These are phyloP conservation scores for Nematodospora valgi DNA, from an alignment of 805 yeast genomes.

Conservation along the genomic window DNA sequence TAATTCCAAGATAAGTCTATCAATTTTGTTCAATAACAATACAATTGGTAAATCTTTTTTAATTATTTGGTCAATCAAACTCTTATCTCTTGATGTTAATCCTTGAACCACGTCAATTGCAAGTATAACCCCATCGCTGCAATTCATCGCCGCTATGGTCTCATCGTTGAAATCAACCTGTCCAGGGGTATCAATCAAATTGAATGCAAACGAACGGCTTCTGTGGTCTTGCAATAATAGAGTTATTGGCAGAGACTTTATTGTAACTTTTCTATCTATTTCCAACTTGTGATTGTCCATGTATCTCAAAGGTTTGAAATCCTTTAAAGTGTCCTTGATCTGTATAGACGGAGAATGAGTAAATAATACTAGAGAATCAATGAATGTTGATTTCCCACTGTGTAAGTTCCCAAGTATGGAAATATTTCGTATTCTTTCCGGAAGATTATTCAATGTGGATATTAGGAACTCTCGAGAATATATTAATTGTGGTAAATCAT, in stretches of 20 bases:
- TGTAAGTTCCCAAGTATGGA: conserved; percentile 78
- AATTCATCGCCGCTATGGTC: conserved; percentile 49
- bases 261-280: conserved; percentile 63
- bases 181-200: conserved; percentile 87
- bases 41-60: conserved; percentile 48
- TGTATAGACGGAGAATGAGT: no score
- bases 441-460: conserved; percentile 41
- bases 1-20: conserved; percentile 77
- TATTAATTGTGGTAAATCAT: conserved; percentile 52
- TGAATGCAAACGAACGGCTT: conserved; percentile 53
- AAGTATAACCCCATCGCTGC: conserved; percentile 63
- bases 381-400: conserved; percentile 80
- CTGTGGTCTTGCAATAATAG: conserved; percentile 52
- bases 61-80: conserved; percentile 51
- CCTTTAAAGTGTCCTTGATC: conserved; percentile 25
- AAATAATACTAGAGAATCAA: conserved; percentile 64
- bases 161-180: conserved; percentile 85
- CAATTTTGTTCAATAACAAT: conserved; percentile 76
- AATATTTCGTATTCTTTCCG: conserved; percentile 68
- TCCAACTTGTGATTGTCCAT: conserved; percentile 74
- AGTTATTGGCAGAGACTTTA: conserved; percentile 61
- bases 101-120: conserved; percentile 90
- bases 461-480: conserved; percentile 65
- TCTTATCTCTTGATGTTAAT: conserved; percentile 50
- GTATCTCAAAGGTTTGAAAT: conserved; percentile 52